Base-by-base conservation (phyloP, 805 yeast species). In the Kuraishia ogatae region DNA sequence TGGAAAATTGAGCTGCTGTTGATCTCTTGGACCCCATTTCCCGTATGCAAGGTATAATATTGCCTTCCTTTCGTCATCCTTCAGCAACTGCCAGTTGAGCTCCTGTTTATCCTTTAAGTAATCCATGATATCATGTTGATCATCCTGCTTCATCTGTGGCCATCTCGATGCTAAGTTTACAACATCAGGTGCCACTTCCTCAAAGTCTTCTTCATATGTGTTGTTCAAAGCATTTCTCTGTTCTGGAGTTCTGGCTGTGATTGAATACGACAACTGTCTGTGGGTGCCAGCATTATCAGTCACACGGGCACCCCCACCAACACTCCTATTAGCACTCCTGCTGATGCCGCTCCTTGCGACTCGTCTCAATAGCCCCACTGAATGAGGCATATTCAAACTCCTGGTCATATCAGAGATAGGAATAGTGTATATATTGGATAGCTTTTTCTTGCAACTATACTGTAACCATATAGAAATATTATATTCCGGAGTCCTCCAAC, bases 21-120 rank as follows among this genome's bases (percentile, higher is more conserved):
- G 47, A 54, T 71, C 74, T 67, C 87, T 73, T 58, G 86, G 82
- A 20, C 87, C 87, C 86, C 86, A 82, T 58, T 73, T 75, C 23
- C 87, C 87, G 61, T 79, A 82, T 22, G 83, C 77, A 55, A 82
- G 77, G 67, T 75, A 81, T 66, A 78, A 80, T 22, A 81, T 80
- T 23, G 85, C 84, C 63, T 71, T 74, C 71, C 81, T 82, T 65
- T 82, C 85, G 57, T 78, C 83, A 20, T 63, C 54, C 29, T 76
- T 71, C 59, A 82, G 71, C 53, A 63, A 64, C 35, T 60, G 60
- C 77, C 77, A 73, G 15, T 65, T 66, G 53, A 68, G 67, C 55
- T 67, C 67, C 57, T 72, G 76, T 54, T 66, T 66, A n/a, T 68
- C 68, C 29, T 65, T 63, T 26, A 73, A 59, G 55, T 69, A 69